Evolutionary conservation across 768 basidiomycete species (phyloP), one percentile per base, ranked within the genome.

Genomic region (Pulveroboletus sp.): DNA sequence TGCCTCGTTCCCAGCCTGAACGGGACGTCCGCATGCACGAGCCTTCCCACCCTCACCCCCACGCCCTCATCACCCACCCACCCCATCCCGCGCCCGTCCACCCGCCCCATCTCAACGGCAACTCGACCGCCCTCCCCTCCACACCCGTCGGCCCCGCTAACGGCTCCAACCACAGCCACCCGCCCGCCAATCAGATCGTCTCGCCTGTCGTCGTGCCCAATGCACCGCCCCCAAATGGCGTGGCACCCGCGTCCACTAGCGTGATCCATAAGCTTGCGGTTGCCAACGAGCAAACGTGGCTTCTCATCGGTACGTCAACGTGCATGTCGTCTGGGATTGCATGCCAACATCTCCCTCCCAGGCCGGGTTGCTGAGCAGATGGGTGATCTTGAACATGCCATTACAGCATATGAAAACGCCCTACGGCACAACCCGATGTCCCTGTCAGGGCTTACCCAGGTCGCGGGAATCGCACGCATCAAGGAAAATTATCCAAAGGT

Each of bases 401-500:
- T 92, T 60, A 81, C 81, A 39, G 92, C 93, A 53, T 99, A 97
- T 73, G 95, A 98, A 71, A 85, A 89, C 63, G 94, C 94, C 3
- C 78, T 98, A 57, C 84, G 93, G 71, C 93, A 97, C 75, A 98
- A 97, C 64, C 87, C 93, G 62, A 80, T 83, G 69, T 94, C 90
- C 62, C 77, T 95, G 57, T 77, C 86, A 62, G 93, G 92, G 37
- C 82, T 98, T 57, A 93, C 89, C 35, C 90, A 93, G 67, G 90
- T 95, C 37, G 95, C 94, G 64, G 88, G 90, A 56, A 95, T 97
- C 69, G 93, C 91, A 70, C 86, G 95, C 75, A 91, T 93, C 77
- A 92, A 89, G 68, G 95, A 99, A 72, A 92, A 98, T 70, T 96
- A 94, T 71, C 84, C 89, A 71, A 94, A 92, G 83, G 91, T 91